Base-by-base conservation (phyloP, 768 basidiomycete species). In the Tulasnella calospora region DNA sequence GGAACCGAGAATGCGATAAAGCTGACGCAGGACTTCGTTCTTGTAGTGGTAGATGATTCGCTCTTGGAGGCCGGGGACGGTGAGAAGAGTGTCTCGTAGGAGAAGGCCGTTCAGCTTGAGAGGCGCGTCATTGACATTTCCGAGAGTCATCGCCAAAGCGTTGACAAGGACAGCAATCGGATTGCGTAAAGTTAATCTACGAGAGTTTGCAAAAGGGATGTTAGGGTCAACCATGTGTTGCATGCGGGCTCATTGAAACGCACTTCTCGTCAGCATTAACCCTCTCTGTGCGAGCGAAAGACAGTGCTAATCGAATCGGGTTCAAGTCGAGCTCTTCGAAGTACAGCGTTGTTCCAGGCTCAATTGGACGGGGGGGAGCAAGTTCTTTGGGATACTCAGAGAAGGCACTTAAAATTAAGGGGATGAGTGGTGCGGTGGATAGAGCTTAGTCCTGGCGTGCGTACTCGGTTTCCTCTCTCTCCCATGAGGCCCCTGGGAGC, bases 1-100 rank as follows among this genome's bases (percentile, higher is more conserved):
- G 7, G 96, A 98, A n/a, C 98, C 97, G 19, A 99, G 88, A 67
- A 99, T 94, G 47, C 98, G 92, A 84, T 99, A 99, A 3, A 99
- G 87, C 83, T 99, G 98, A 15, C 94, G 92, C 51, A 97, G 87
- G 76, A 98, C 89, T 82, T 98, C 96, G 84, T 98, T 94, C 46
- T 94, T 89, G 83, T 99, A 99, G 83, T 99, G 97, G 79, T 96
- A 92, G 55, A 91, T 86, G 79, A 99, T 92, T 44, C 98, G 91
- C 76, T 87, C 90, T 83, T 93, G 91, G 23, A 99, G 87, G 79
- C 97, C 94, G 10, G 95, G 92, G 77, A 92, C 85, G 0, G 93
- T 92, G 70, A 98, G 84, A 27, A 96, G 92, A 88, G 96, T 94
- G 82, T 99, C 97, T 83, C 96, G 94, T 84, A 99, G 92, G 36